Evolutionary conservation across 2,329 filamentous ascomycete genomes (phyloP).

Genomic region (Fusarium nelsonii): DNA sequence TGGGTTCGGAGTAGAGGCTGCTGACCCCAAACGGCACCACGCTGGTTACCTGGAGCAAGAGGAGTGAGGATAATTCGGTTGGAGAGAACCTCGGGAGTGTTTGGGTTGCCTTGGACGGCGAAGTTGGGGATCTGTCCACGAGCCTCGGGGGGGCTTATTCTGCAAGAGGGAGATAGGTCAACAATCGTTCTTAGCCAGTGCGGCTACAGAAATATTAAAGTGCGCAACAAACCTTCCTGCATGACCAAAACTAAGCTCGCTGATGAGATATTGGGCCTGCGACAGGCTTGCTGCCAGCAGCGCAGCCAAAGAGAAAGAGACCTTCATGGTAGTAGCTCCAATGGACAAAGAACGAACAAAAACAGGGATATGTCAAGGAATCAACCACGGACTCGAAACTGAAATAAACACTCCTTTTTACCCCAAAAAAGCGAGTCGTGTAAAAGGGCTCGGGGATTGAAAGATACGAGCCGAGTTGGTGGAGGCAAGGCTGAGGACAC

Average conservation of each 20-base stretch:
- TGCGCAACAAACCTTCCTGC: slow-evolving; percentile 65
- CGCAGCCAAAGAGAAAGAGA: slow-evolving; percentile 55
- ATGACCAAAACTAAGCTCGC: slow-evolving; percentile 83
- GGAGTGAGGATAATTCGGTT: slow-evolving; percentile 95
- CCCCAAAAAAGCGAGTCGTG: slow-evolving; percentile 15
- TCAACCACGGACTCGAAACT: slow-evolving; percentile 16
- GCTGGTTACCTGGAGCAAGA: slow-evolving; percentile 84
- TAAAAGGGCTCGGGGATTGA: slow-evolving; percentile 9
- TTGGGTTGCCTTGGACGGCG: slow-evolving; percentile 65
- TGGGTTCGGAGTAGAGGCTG: slow-evolving; percentile 69
- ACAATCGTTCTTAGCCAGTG: slow-evolving; percentile 3
- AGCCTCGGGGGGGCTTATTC: slow-evolving; percentile 72
- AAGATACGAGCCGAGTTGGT: slow-evolving; percentile 33
- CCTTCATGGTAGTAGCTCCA: slow-evolving; percentile 59
- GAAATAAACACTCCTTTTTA: slow-evolving; percentile 20
- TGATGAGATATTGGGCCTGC: slow-evolving; percentile 75
- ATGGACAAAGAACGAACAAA: slow-evolving; percentile 21
- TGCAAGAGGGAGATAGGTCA: slow-evolving; percentile 50
- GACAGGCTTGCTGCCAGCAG: slow-evolving; percentile 62
- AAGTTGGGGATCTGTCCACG: slow-evolving; percentile 67
- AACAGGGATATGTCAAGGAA: slow-evolving; percentile 22
- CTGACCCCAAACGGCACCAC: slow-evolving; percentile 86
- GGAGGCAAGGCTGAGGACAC: slow-evolving; percentile 49
- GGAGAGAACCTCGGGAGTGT: slow-evolving; percentile 75
- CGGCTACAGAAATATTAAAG: slow-evolving; percentile 1